phyloP scores from a whole-genome alignment of 352 stramenopile genomes.

The Globisporangium radiosum region DNA sequence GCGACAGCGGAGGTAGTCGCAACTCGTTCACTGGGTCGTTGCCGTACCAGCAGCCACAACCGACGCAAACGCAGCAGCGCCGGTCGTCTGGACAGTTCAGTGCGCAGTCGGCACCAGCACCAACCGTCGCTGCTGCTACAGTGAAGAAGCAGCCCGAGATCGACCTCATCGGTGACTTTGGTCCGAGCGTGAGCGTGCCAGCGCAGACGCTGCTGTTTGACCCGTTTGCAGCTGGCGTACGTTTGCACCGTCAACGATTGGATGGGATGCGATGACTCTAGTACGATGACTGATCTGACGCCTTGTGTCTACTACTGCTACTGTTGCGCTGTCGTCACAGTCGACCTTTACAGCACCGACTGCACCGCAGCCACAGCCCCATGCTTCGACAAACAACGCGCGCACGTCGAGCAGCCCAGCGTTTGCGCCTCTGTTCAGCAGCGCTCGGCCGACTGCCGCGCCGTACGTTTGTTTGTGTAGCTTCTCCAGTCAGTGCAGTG shows the following conservation, averaged over 20 bases:
- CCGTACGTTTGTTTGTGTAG: neutral
- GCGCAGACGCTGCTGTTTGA: conserved; percentile 23
- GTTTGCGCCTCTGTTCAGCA: conserved; percentile 11
- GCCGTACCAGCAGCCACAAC: conserved; percentile 14
- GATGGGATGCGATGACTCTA: too few relatives aligned
- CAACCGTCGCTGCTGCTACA: neutral
- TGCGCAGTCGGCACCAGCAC: neutral
- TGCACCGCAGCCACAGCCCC: conserved; percentile 6
- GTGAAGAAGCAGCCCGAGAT: conserved; percentile 53
- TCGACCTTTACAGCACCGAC: conserved; percentile 19
- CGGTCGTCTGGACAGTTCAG: conserved; percentile 2
- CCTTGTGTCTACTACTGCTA: neutral
- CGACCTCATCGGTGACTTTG: conserved; percentile 61
- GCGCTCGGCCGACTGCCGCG: neutral
- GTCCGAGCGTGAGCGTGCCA: too few relatives aligned
- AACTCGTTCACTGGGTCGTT: neutral
- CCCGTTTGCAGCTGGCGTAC: neutral
- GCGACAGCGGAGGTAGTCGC: too few relatives aligned
- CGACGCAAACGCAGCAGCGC: conserved; percentile 14
- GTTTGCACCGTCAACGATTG: too few relatives aligned
- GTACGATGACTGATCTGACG: too few relatives aligned
- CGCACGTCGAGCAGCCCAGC: conserved; percentile 24
- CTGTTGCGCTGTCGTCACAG: conserved; percentile 5
- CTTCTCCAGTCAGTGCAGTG: too few relatives aligned
- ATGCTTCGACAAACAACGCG: conserved; percentile 14